phyloP scores from a whole-genome alignment of 2,329 filamentous ascomycete genomes.

The Bipolaris bicolor region DNA sequence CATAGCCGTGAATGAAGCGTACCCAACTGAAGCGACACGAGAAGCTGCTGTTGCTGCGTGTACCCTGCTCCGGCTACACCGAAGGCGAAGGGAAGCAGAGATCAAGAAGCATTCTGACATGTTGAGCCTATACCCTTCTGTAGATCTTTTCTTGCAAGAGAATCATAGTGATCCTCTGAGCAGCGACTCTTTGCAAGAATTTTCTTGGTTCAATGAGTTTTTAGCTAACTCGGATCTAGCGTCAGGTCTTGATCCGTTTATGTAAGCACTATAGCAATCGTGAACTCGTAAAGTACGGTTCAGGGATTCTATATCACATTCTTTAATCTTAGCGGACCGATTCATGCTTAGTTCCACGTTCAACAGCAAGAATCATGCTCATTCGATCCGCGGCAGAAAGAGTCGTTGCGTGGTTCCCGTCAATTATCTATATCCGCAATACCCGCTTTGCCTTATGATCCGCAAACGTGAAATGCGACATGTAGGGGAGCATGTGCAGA shows the following conservation, averaged over 20 bases:
- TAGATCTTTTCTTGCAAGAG: neutral
- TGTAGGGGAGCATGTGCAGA: too few species aligned
- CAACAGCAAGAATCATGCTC: neutral
- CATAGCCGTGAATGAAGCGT: neutral
- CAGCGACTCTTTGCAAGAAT: neutral
- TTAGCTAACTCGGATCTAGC: neutral
- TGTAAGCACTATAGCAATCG: neutral
- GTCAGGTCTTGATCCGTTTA: neutral
- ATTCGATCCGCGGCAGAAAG: neutral
- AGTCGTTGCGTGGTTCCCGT: too few species aligned
- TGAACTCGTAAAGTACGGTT: neutral
- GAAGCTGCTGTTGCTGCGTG: neutral
- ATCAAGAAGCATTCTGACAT: neutral
- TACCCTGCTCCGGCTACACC: neutral
- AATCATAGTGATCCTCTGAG: neutral
- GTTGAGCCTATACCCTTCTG: neutral
- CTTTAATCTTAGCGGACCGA: too few species aligned
- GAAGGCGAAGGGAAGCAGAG: neutral
- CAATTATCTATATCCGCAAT: neutral
- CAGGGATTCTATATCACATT: neutral
- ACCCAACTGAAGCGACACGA: neutral
- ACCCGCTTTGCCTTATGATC: neutral
- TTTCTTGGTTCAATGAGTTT: neutral
- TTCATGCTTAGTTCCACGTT: too few species aligned
- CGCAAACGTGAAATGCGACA: neutral